These are phyloP conservation scores for Aspergillus calidoustus DNA, from an alignment of 2,329 filamentous ascomycete genomes.

Conservation along the genomic window DNA sequence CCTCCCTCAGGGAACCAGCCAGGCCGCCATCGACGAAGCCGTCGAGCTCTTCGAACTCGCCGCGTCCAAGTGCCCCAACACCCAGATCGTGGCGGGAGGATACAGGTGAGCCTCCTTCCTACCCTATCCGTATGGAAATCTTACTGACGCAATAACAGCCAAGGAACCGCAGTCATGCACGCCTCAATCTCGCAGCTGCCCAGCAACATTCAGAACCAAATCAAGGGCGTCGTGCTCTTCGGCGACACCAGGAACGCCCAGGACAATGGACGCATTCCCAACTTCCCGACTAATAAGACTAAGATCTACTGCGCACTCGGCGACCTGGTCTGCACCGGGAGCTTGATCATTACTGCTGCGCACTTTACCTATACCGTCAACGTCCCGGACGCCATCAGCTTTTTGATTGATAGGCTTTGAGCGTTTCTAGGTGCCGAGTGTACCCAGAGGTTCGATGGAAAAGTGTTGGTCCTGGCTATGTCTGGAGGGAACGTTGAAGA, in stretches of 20 bases:
- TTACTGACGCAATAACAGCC: conserved; percentile 13
- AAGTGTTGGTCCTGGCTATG: neutral
- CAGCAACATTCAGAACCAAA: conserved; percentile 30
- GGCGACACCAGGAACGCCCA: conserved; percentile 49
- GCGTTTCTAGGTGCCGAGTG: neutral
- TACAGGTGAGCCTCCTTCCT: conserved; percentile 27
- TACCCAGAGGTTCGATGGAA: neutral
- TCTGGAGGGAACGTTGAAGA: neutral
- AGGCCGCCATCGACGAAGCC: conserved; percentile 46
- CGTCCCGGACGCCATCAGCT: conserved; percentile 2
- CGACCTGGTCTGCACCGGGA: conserved; percentile 56
- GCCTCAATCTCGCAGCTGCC: conserved; percentile 43
- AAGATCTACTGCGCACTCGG: conserved; percentile 54
- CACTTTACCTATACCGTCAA: conserved; percentile 43
- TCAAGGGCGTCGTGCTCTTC: conserved; percentile 48
- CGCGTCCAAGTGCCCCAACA: conserved; percentile 51
- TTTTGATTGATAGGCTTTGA: conserved; percentile 1
- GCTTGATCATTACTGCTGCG: conserved; percentile 44
- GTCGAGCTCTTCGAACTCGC: conserved; percentile 48
- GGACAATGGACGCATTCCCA: conserved; percentile 45
- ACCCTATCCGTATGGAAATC: neutral
- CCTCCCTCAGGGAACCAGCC: conserved; percentile 43
- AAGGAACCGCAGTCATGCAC: conserved; percentile 53
- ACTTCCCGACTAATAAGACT: conserved; percentile 47
- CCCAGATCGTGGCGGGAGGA: conserved; percentile 52